These are phyloP conservation scores for Hysterangium stoloniferum DNA, from an alignment of 768 basidiomycete species.

Conservation along the genomic window DNA sequence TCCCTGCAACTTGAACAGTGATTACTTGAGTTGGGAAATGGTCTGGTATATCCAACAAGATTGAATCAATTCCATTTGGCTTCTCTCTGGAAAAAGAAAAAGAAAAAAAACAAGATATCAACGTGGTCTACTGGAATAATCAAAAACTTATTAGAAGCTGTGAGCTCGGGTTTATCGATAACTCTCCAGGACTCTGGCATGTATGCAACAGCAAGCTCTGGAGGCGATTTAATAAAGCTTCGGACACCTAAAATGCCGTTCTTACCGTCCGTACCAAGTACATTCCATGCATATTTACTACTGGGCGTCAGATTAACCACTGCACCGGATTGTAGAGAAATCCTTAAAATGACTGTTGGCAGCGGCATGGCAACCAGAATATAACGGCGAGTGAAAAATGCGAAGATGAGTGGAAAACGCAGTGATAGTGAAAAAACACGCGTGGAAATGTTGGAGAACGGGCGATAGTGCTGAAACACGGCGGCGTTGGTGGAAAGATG, in stretches of 20 bases:
- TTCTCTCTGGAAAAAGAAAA: no score
- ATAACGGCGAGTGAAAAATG: no score
- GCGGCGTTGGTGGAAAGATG: no score
- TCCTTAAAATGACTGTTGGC: constrained; percentile 41
- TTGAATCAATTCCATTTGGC: no score
- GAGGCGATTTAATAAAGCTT: constrained; percentile 40
- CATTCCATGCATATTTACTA: constrained; percentile 41
- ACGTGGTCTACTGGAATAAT: background rate
- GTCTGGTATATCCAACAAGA: constrained; percentile 44
- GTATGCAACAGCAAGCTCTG: no score
- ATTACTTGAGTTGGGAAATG: constrained; percentile 44
- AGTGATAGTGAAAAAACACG: no score
- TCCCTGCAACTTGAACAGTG: background rate
- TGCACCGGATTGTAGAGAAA: constrained; percentile 34
- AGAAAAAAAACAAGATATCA: no score
- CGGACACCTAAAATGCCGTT: constrained; percentile 38
- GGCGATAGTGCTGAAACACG: no score
- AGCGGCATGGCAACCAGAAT: no score
- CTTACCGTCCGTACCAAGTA: constrained; percentile 41
- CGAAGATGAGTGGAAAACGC: no score
- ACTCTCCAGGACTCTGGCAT: constrained; percentile 32
- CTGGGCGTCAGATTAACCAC: constrained; percentile 39
- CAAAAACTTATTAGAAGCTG: constrained; percentile 30
- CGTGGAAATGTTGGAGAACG: no score
- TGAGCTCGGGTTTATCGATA: constrained; percentile 36